A percentile compares a stretch with the other conserved stretches of the same genome.
Evolutionary conservation across 257 asterid genomes (phyloP).

Genomic region (Penstemon davidsonii): DNA sequence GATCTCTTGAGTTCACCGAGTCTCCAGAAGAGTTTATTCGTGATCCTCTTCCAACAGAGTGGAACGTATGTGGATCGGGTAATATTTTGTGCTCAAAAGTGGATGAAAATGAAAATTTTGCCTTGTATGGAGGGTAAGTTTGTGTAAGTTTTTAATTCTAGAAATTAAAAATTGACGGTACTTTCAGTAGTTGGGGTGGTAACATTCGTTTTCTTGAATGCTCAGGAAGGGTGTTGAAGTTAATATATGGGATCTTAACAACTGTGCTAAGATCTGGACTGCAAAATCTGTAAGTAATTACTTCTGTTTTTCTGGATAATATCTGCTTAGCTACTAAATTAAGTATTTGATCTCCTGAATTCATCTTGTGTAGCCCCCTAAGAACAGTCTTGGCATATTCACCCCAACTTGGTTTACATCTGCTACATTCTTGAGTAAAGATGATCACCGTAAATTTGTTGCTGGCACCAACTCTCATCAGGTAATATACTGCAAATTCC

Average conservation of each 20-base stretch:
- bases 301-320: background rate
- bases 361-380: conserved; percentile 65
- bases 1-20: conserved; percentile 43
- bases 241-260: conserved; percentile 78
- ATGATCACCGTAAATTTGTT: conserved; percentile 86
- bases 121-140: conserved; percentile 91
- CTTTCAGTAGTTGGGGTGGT: conserved; percentile 4
- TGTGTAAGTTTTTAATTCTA: conserved; percentile 4
- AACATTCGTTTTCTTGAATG: conserved; percentile 7
- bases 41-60: conserved; percentile 50
- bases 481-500: conserved; percentile 43
- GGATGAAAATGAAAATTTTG: conserved; percentile 62
- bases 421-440: conserved; percentile 72
- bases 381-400: conserved; percentile 78
- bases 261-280: conserved; percentile 58
- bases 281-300: conserved; percentile 74
- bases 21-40: conserved; percentile 36
- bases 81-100: conserved; percentile 63
- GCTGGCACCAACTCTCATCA: conserved; percentile 85
- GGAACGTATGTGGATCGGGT: conserved; percentile 73
- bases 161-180: conserved; percentile 16
- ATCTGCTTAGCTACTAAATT: conserved; percentile 9
- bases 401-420: conserved; percentile 90
- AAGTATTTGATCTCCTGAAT: conserved; percentile 26
- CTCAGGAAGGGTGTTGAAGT: conserved; percentile 90